Conservation (phyloP, 2,329 filamentous ascomycete species). For the Capronia americana region DNA sequence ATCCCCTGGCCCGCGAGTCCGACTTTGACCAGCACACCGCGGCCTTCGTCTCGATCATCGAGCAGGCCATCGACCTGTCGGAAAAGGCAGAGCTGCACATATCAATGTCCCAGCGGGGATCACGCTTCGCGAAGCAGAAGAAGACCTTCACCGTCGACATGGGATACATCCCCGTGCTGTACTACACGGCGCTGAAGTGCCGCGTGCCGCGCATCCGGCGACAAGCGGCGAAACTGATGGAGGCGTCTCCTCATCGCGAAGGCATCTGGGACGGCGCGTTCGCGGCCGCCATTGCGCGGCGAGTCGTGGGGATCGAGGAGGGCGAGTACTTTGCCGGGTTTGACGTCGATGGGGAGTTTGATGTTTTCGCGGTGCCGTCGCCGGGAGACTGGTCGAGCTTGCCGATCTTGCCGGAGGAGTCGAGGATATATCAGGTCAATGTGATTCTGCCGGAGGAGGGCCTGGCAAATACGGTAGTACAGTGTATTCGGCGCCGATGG, state of each 20-base stretch:
- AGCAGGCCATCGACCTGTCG: not conserved
- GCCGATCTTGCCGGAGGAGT: not conserved
- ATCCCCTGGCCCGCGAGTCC: constrained; percentile 37
- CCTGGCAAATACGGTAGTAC: not conserved
- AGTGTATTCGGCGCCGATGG: constrained; percentile 4
- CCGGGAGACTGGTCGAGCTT: not conserved
- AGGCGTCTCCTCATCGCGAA: constrained; percentile 33
- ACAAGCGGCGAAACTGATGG: constrained; percentile 37
- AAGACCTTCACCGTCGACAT: constrained; percentile 36
- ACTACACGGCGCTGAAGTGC: constrained; percentile 45
- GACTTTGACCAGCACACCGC: constrained; percentile 39
- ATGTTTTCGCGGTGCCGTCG: not conserved
- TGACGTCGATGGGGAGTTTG: constrained; percentile 7
- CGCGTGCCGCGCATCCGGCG: constrained; percentile 42
- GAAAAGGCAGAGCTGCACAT: not conserved
- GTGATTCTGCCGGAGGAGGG: constrained; percentile 7
- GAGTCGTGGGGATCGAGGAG: constrained; percentile 33
- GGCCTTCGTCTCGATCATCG: constrained; percentile 36
- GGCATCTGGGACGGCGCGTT: constrained; percentile 38
- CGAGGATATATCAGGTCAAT: not conserved
- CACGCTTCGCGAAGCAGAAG: not conserved
- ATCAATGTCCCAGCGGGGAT: not conserved
- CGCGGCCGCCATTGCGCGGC: constrained; percentile 28
- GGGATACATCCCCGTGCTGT: constrained; percentile 44
- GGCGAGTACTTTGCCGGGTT: constrained; percentile 2